Conservation (phyloP, 2,329 filamentous ascomycete species). For the Colletotrichum lupini region DNA sequence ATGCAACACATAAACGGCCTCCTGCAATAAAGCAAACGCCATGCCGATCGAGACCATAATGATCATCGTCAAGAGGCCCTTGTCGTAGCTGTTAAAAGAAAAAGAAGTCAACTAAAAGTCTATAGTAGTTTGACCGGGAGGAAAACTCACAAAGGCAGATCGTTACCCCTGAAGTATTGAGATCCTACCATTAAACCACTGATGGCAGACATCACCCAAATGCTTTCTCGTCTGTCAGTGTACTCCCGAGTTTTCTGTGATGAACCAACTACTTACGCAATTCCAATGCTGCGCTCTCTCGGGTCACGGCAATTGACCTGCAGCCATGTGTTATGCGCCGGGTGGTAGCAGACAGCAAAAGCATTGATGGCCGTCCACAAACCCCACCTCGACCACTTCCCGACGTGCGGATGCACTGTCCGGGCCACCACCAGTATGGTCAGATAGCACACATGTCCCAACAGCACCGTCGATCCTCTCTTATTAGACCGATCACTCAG, state of each 20-base stretch:
- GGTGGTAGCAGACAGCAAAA: conserved; percentile 64
- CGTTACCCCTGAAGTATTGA: conserved; percentile 57
- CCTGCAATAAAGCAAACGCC: conserved; percentile 51
- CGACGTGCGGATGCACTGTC: conserved; percentile 53
- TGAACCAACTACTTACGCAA: conserved; percentile 51
- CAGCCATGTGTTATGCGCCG: conserved; percentile 63
- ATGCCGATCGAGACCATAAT: conserved; percentile 55
- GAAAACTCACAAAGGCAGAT: conserved; percentile 50
- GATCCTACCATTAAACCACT: conserved; percentile 62
- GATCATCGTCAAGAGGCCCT: conserved; percentile 57
- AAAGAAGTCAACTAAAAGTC: too few species aligned
- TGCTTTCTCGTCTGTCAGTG: conserved; percentile 33
- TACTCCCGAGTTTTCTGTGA: too few species aligned
- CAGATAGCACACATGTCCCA: conserved; percentile 57
- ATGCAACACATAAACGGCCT: conserved; percentile 50
- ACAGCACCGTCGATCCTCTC: conserved; percentile 55
- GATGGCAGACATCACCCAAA: conserved; percentile 64
- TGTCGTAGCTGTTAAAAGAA: conserved; percentile 49
- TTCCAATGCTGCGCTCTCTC: conserved; percentile 58
- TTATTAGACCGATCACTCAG: conserved; percentile 58
- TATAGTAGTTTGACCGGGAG: too few species aligned
- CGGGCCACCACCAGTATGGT: conserved; percentile 54
- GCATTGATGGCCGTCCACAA: conserved; percentile 63
- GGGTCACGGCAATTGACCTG: conserved; percentile 61
- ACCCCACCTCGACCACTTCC: conserved; percentile 60